These are phyloP conservation scores for Raphanus sativus DNA, from an alignment of 345 rosid species.

Conservation along the genomic window DNA sequence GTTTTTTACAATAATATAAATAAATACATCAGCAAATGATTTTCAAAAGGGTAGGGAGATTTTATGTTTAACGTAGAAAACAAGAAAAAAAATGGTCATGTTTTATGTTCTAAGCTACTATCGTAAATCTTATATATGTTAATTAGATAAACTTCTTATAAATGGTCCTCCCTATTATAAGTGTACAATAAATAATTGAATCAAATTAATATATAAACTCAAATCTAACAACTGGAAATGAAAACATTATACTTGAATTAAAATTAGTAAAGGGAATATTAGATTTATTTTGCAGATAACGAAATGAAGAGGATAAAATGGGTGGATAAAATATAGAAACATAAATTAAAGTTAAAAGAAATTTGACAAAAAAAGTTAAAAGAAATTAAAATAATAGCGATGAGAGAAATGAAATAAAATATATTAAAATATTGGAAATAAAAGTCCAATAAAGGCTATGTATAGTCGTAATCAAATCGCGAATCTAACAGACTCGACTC, in stretches of 20 bases:
- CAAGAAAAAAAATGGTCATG: not conserved
- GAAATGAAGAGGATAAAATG: not conserved
- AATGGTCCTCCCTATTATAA: not conserved
- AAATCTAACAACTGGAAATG: not conserved
- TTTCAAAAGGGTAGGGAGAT: not conserved
- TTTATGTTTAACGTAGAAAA: not conserved
- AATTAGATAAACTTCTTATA: not conserved
- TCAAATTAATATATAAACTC: not conserved
- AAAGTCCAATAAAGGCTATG: not conserved
- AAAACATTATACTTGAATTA: not conserved
- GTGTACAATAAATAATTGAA: not conserved
- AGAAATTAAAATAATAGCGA: not conserved
- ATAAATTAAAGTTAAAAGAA: not conserved
- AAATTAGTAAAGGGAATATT: not conserved
- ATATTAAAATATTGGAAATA: not conserved
- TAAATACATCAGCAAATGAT: not conserved
- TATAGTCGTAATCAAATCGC: constrained; percentile 33
- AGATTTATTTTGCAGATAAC: not conserved
- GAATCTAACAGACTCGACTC: constrained; percentile 19
- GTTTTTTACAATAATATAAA: not conserved
- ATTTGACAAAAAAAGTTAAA: not conserved
- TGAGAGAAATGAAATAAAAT: not conserved
- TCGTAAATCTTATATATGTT: not conserved
- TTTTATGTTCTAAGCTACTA: not conserved
- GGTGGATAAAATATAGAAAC: not conserved